phyloP scores from a whole-genome alignment of 2,329 filamentous ascomycete species.

The Alternaria conjuncta region DNA sequence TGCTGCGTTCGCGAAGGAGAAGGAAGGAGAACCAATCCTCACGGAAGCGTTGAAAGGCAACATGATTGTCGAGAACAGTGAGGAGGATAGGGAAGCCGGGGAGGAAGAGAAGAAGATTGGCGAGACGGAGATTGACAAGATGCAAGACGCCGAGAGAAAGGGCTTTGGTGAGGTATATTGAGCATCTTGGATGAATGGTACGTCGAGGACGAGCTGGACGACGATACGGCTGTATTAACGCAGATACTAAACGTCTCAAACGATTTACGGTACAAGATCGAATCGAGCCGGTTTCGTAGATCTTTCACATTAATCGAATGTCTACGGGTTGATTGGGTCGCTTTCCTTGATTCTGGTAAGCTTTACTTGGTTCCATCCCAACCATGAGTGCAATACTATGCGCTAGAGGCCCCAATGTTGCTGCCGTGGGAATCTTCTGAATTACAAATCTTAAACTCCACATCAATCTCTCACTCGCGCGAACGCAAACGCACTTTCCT shows the following conservation, averaged over 20 bases:
- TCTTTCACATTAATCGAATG: background rate
- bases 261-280: background rate
- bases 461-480: background rate
- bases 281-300: background rate
- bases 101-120: slow-evolving; percentile 26
- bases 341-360: background rate
- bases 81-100: slow-evolving; percentile 27
- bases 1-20: slow-evolving; percentile 4
- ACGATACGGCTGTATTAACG: background rate
- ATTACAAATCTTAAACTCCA: background rate
- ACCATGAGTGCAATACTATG: background rate
- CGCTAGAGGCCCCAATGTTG: background rate
- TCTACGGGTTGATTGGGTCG: background rate
- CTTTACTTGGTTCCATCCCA: background rate
- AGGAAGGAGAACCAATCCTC: slow-evolving; percentile 31
- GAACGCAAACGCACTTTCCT: background rate
- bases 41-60: slow-evolving; percentile 43
- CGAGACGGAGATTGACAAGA: slow-evolving; percentile 36
- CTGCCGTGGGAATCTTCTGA: background rate
- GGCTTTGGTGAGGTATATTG: slow-evolving; percentile 44
- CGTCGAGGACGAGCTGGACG: background rate
- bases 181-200: background rate
- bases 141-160: slow-evolving; percentile 40
- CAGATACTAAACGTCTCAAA: background rate
- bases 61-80: slow-evolving; percentile 42